A percentile compares a stretch with the other conserved stretches of the same genome.
These are phyloP conservation scores for Aegilops speltoides DNA, from an alignment of 176 grass and related monocot genomes.

Conservation along the genomic window DNA sequence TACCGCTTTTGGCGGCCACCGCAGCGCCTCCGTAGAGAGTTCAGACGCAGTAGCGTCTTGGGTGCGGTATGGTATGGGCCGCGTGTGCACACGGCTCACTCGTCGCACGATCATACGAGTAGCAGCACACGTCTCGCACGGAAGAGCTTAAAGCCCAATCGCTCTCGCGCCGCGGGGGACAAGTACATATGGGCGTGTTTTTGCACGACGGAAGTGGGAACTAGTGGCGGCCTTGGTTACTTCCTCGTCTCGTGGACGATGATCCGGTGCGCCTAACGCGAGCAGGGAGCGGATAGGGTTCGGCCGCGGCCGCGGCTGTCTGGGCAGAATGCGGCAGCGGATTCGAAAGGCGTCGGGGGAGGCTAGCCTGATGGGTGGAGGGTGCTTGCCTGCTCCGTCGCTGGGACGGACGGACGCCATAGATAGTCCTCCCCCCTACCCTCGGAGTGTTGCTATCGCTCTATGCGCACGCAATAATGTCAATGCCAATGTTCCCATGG, in stretches of 20 bases:
- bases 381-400: background rate
- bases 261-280: conserved; percentile 27
- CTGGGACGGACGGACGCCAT: background rate
- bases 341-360: conserved; percentile 32
- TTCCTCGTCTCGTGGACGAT: conserved; percentile 2
- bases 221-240: background rate
- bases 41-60: background rate
- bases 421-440: background rate
- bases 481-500: conserved; percentile 32
- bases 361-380: conserved; percentile 30
- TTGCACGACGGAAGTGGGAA: background rate
- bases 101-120: background rate
- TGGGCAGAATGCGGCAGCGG: conserved; percentile 42
- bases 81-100: background rate
- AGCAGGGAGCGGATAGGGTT: conserved; percentile 17
- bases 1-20: conserved; percentile 21
- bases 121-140: background rate
- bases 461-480: conserved; percentile 16
- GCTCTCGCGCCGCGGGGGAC: background rate
- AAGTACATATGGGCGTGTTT: conserved; percentile 22
- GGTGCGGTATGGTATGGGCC: background rate
- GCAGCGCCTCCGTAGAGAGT: background rate
- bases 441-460: conserved; percentile 22
- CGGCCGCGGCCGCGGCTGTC: conserved; percentile 32
- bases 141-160: background rate